Percentiles rank a stretch among this genome's conserved stretches.
Evolutionary conservation across 164 flowering plant genomes (phyloP).

Genomic region (Litsea cubeba): DNA sequence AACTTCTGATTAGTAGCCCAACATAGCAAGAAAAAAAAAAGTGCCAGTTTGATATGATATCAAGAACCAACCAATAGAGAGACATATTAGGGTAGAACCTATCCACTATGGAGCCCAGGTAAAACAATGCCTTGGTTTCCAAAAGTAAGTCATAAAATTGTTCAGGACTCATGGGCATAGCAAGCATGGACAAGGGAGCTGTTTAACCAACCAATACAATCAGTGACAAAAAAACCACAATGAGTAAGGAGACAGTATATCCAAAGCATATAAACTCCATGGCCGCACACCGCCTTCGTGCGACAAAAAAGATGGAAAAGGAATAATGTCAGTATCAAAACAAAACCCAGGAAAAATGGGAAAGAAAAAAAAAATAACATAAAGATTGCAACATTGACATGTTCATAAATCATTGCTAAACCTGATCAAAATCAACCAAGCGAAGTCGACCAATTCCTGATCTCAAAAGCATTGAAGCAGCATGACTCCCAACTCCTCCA

Average conservation of each 20-base stretch:
- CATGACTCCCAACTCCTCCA: conserved; percentile 99
- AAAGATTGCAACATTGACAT: background rate
- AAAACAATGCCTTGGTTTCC: background rate
- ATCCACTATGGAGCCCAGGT: background rate
- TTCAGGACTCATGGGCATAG: background rate
- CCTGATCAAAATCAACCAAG: conserved; percentile 99
- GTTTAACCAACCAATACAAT: background rate
- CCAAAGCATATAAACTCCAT: too few species aligned
- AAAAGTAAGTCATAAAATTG: too few species aligned
- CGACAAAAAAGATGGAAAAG: background rate
- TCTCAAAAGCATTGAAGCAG: conserved; percentile 94
- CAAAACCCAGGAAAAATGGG: background rate
- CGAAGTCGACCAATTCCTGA: conserved; percentile 90
- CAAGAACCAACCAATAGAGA: background rate
- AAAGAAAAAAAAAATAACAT: background rate
- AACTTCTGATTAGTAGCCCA: too few species aligned
- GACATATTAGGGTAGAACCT: background rate
- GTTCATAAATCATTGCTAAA: conserved; percentile 9
- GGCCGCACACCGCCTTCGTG: background rate
- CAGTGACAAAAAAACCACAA: background rate
- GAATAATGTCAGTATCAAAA: background rate
- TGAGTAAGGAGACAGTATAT: background rate
- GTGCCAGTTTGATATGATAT: background rate
- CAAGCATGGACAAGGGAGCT: background rate
- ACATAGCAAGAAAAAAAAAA: too few species aligned